A percentile compares a stretch with the other conserved stretches of the same genome.
Evolutionary conservation across 2,329 filamentous ascomycete species (phyloP).

Genomic region (Ilyonectria destructans): DNA sequence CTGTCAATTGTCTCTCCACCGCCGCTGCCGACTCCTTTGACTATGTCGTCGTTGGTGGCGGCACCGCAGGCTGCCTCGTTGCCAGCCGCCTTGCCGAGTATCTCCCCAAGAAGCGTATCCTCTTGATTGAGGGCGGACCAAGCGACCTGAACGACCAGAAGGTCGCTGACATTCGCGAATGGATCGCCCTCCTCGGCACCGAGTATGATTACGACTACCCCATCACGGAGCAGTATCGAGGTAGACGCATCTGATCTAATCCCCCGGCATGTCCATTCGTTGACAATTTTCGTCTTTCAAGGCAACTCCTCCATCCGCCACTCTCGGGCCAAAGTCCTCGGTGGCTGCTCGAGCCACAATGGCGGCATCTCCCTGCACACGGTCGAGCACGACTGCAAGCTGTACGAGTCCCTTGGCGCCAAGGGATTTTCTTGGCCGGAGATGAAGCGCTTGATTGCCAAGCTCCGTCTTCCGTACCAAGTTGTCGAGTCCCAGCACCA

Average conservation of each 20-base stretch:
- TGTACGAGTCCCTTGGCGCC: conserved; percentile 83
- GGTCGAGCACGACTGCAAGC: conserved; percentile 83
- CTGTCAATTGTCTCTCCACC: background rate
- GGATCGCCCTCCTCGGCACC: conserved; percentile 83
- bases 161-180: conserved; percentile 85
- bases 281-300: conserved; percentile 54
- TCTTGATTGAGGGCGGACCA: conserved; percentile 85
- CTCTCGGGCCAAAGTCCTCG: conserved; percentile 86
- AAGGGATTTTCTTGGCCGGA: conserved; percentile 85
- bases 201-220: conserved; percentile 88
- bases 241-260: background rate
- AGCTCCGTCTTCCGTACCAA: conserved; percentile 69
- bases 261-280: too few species aligned
- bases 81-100: conserved; percentile 9
- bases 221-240: conserved; percentile 76
- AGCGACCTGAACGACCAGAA: conserved; percentile 87
- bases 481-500: background rate
- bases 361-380: conserved; percentile 87
- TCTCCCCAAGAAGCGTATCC: conserved; percentile 63
- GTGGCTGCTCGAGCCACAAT: conserved; percentile 88
- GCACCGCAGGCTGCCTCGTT: conserved; percentile 21
- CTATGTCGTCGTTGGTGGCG: conserved; percentile 22
- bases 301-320: conserved; percentile 88
- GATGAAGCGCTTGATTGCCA: conserved; percentile 82
- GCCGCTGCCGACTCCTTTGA: conserved; percentile 56